A percentile compares a stretch with the other conserved stretches of the same genome.
Evolutionary conservation across 1,284 basidiomycete species (phyloP).

Genomic region (Malassezia psittaci): DNA sequence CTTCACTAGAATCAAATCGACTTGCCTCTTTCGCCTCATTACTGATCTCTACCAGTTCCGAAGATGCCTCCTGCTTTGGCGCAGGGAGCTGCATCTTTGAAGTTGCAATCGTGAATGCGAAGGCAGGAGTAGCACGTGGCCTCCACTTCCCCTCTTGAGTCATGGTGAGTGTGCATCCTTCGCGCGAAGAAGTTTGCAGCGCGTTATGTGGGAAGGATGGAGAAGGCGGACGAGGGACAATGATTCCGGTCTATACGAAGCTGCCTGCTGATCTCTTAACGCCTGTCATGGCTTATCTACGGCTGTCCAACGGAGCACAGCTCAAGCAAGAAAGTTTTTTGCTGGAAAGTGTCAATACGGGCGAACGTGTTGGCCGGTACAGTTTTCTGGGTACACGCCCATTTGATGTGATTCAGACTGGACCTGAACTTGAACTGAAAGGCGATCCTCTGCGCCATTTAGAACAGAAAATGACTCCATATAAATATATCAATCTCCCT

Average conservation of each 20-base stretch:
- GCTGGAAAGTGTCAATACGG: conserved; percentile 61
- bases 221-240: conserved; percentile 58
- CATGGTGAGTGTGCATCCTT: conserved; percentile 17
- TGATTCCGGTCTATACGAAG: conserved; percentile 81
- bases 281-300: conserved; percentile 90
- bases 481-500: conserved; percentile 81
- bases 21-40: conserved; percentile 23
- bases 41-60: conserved; percentile 3
- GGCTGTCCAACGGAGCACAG: conserved; percentile 78
- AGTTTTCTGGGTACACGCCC: conserved; percentile 96
- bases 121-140: conserved; percentile 4
- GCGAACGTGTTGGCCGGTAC: conserved; percentile 83
- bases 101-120: neutral
- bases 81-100: conserved; percentile 24
- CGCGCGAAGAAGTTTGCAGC: conserved; percentile 32
- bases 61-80: conserved; percentile 20
- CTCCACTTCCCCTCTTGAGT: neutral
- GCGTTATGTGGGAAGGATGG: conserved; percentile 23
- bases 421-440: conserved; percentile 66
- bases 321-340: conserved; percentile 47
- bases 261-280: conserved; percentile 92
- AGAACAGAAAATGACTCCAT: conserved; percentile 73
- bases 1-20: conserved; percentile 31
- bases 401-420: conserved; percentile 79
- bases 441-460: conserved; percentile 80